phyloP scores from a whole-genome alignment of 1,284 basidiomycete species.

The Cutaneotrichosporon sp. region DNA sequence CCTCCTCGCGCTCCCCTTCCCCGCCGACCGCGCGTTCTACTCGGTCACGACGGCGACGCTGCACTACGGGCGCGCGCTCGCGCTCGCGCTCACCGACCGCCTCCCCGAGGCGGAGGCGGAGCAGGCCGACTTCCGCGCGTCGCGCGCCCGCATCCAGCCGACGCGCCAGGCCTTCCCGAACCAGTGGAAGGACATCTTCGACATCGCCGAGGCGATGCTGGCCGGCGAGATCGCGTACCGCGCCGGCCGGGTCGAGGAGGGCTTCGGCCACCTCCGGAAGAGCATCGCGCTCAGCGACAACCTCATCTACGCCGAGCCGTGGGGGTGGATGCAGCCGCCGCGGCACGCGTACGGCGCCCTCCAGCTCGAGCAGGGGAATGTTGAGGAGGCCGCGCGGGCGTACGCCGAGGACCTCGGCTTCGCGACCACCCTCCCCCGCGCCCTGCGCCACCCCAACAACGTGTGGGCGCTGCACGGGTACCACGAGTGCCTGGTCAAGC shows the following conservation, averaged over 20 bases:
- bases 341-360: slow-evolving; percentile 49
- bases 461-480: slow-evolving; percentile 50
- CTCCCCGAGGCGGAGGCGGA: slow-evolving; percentile 28
- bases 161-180: slow-evolving; percentile 42
- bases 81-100: slow-evolving; percentile 32
- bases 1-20: slow-evolving; percentile 32
- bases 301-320: slow-evolving; percentile 46
- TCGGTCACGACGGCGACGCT: slow-evolving; percentile 35
- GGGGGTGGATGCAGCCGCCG: slow-evolving; percentile 48
- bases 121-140: slow-evolving; percentile 26
- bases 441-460: slow-evolving; percentile 47
- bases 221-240: slow-evolving; percentile 47
- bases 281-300: slow-evolving; percentile 38
- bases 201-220: slow-evolving; percentile 44
- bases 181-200: slow-evolving; percentile 32
- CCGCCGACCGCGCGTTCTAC: slow-evolving; percentile 33
- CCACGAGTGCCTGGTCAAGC: slow-evolving; percentile 41
- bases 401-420: slow-evolving; percentile 48
- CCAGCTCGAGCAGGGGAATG: slow-evolving; percentile 40
- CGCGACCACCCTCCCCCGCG: slow-evolving; percentile 34
- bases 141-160: slow-evolving; percentile 23
- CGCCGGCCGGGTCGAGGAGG: slow-evolving; percentile 31
- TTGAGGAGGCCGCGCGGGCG: slow-evolving; percentile 34
- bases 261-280: slow-evolving; percentile 37
- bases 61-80: slow-evolving; percentile 42